Evolutionary conservation across 2,329 filamentous ascomycete genomes (phyloP).

Genomic region (Claviceps fusiformis): DNA sequence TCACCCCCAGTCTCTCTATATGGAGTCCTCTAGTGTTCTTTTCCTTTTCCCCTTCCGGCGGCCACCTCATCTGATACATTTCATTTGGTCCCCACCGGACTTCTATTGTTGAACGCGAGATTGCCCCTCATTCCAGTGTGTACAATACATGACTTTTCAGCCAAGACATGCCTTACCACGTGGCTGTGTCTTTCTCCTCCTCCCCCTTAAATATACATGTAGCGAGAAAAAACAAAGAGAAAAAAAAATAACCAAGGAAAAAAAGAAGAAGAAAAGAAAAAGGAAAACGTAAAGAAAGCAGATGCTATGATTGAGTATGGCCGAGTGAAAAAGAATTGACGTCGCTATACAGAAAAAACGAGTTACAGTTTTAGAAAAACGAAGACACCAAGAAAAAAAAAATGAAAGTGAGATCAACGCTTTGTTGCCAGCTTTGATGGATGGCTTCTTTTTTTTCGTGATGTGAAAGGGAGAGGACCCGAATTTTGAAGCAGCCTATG

Average conservation of each 20-base stretch:
- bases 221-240: background rate
- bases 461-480: background rate
- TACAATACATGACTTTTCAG: no score
- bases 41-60: background rate
- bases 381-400: conserved; percentile 3
- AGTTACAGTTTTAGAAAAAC: background rate
- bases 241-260: background rate
- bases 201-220: background rate
- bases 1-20: background rate
- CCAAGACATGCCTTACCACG: background rate
- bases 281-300: background rate
- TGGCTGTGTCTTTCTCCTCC: background rate
- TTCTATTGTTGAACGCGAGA: background rate
- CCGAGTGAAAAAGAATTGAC: background rate
- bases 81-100: background rate
- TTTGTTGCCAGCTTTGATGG: background rate
- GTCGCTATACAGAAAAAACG: conserved; percentile 5
- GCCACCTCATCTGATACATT: background rate
- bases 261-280: background rate
- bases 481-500: background rate
- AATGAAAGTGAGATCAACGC: conserved; percentile 7
- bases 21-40: background rate
- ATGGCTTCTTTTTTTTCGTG: background rate
- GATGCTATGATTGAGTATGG: background rate
- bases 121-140: background rate